Base-by-base conservation (phyloP, 2,329 filamentous ascomycete genomes). In the Colletotrichum musae region DNA sequence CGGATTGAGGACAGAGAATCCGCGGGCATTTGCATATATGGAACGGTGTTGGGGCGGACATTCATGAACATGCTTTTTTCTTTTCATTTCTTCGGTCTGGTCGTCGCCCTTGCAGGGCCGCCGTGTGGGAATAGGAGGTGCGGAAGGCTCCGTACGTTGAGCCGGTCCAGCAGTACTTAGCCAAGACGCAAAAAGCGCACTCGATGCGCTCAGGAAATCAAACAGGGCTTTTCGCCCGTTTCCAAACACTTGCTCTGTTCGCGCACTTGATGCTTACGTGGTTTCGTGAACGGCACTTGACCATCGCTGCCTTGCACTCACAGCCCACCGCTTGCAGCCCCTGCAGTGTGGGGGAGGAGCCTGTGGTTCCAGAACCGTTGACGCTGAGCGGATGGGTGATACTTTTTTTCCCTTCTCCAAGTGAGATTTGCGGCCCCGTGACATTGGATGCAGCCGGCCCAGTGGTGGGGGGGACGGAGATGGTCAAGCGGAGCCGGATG, bases 21-120 rank as follows among this genome's bases (percentile, higher is more conserved):
- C 68, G 58, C 50, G 63, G 68, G 56, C 68, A 62, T 68, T 70
- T 70, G 64, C 63, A 70, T 67, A 64, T 70, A 68, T 56, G 58
- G 52, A 41, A 50, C 21, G 66, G 66, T 69, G 66, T 69, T 66
- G 51, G 62, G 59, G 62, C 57, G 66, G 66, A 57, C 57, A 48
- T 68, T 69, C 43, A 66, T 60, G 62, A 60, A 61, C 50, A 66
- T 57, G 50, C 45, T 18, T 39, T 41, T 56, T 39, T 16, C 45
- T 50, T 32, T 41, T 59, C 28, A n/a, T 32, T 63, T 32, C 18
- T 52, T 15, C 15, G 24, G 61, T 39, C 21, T 51, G 48, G 15
- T 62, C 24, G 58, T 21, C 51, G 52, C 53, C 51, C 68, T 60
- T 26, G 51, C 43, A 48, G 28, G 57, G 63, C 63, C 12, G 18